Percentiles rank a stretch among this genome's conserved stretches.
Evolutionary conservation across 768 basidiomycete species (phyloP).

Genomic region (Kwoniella sp.): DNA sequence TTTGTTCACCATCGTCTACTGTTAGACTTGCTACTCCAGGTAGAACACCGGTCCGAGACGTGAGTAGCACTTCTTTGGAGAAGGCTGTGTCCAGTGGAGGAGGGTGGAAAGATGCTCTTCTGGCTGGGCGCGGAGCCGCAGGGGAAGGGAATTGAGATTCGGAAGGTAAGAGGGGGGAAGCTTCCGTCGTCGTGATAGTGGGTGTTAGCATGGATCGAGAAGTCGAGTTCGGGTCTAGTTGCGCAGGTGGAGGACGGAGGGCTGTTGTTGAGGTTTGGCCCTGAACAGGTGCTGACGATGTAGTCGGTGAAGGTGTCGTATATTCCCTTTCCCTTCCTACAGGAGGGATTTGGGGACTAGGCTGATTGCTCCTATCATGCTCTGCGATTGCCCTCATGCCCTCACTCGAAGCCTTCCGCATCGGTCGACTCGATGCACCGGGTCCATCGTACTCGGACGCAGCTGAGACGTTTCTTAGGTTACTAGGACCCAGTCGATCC

Average conservation of each 20-base stretch:
- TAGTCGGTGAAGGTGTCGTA: not conserved
- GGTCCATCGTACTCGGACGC: slow-evolving; percentile 19
- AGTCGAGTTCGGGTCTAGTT: not conserved
- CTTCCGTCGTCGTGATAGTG: slow-evolving; percentile 23
- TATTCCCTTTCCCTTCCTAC: slow-evolving; percentile 3
- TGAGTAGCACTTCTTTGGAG: slow-evolving; percentile 53
- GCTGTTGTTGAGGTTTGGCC: not conserved
- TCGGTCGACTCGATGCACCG: not conserved
- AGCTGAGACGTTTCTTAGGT: slow-evolving; percentile 19
- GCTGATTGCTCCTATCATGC: not conserved
- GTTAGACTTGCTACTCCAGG: slow-evolving; percentile 61
- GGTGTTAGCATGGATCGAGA: slow-evolving; percentile 10
- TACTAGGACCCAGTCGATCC: slow-evolving; percentile 16
- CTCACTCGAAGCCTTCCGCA: slow-evolving; percentile 13
- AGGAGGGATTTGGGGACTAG: slow-evolving; percentile 2
- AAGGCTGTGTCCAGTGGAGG: slow-evolving; percentile 52
- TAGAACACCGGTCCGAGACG: slow-evolving; percentile 39
- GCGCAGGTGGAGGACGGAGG: not conserved
- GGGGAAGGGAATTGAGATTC: slow-evolving; percentile 29
- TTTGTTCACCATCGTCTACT: slow-evolving; percentile 59
- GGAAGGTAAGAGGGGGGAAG: slow-evolving; percentile 22
- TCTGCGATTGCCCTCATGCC: slow-evolving; percentile 18
- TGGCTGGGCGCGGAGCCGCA: slow-evolving; percentile 55
- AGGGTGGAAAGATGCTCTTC: slow-evolving; percentile 60
- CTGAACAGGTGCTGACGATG: not conserved